Evolutionary conservation across 768 basidiomycete species (phyloP).

Genomic region (Serendipita indica): DNA sequence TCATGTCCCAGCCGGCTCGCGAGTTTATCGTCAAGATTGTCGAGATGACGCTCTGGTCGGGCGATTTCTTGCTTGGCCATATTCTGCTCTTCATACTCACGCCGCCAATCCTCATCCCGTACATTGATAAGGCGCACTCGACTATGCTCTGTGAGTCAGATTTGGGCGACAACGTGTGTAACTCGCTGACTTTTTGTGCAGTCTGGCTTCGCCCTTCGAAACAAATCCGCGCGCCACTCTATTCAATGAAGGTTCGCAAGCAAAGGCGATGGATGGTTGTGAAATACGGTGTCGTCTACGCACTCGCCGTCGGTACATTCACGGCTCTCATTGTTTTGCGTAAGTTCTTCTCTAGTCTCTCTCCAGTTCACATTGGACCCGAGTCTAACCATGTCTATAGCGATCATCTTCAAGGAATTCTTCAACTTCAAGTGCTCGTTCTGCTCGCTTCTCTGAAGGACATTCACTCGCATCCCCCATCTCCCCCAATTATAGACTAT

Average conservation of each 20-base stretch:
- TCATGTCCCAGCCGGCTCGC: slow-evolving; percentile 93
- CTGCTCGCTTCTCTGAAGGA: slow-evolving; percentile 69
- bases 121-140: slow-evolving; percentile 81
- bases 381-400: slow-evolving; percentile 25
- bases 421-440: slow-evolving; percentile 52
- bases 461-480: slow-evolving; percentile 1
- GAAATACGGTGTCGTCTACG: slow-evolving; percentile 70
- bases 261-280: slow-evolving; percentile 85
- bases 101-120: slow-evolving; percentile 77
- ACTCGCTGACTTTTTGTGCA: slow-evolving; percentile 21
- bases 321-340: slow-evolving; percentile 64
- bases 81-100: slow-evolving; percentile 83
- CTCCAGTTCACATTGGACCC: too few relatives aligned
- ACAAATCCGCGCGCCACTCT: slow-evolving; percentile 85
- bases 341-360: slow-evolving; percentile 29
- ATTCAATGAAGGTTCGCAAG: slow-evolving; percentile 75
- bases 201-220: slow-evolving; percentile 94
- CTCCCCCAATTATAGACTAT: not conserved
- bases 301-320: slow-evolving; percentile 51
- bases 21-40: slow-evolving; percentile 98
- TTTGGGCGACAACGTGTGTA: slow-evolving; percentile 13
- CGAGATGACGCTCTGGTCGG: slow-evolving; percentile 89
- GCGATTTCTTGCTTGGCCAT: slow-evolving; percentile 80
- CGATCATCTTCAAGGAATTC: slow-evolving; percentile 46
- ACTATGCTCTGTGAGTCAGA: slow-evolving; percentile 64